Base-by-base conservation (phyloP, 768 basidiomycete genomes). In the Kockovaella imperatae region DNA sequence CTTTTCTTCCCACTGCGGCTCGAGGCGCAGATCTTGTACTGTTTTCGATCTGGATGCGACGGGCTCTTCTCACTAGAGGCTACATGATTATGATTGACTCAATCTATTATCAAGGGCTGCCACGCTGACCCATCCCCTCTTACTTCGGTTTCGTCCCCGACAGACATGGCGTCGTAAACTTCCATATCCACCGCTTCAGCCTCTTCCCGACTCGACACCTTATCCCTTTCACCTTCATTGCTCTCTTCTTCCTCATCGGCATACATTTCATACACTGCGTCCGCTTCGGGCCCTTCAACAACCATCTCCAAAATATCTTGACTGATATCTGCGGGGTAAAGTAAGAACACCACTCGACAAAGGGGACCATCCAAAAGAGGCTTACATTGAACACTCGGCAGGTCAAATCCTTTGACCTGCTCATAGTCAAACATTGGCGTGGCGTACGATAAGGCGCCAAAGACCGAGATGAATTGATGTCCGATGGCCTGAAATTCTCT, bases 401-500 rank as follows among this genome's bases (percentile, higher is more conserved):
- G 40, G 20, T 25, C 25, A 28, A 25, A 25, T 26, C 25, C 40
- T 6, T 42, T 20, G 13, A 7, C 10, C 23, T 25, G 13, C 6
- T 31, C 49, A 35, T 28, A 34, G 38, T 54, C 43, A 30, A 52
- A 35, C 32, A 49, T 60, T 4, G 55, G 42, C 24, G 59, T 54
- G 3, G 54, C 63, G 45, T 66, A 70, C 8, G 63, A 54, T 53
- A 68, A 59, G 23, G 38, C 23, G 8, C 68, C 68, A 13, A 70
- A 45, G 29, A 53, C 56, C 30, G 55, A 46, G 6, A 68, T 57
- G 41, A 67, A 64, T 8, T 64, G 60, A 36, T 58, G 61, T 10
- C 40, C 40, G 1, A 64, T 25, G 1, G 62, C 64, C 25, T 59
- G 58, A 46, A 66, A 68, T 25, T 68, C 68, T 17, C 48, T 52